Evolutionary conservation across 257 asterid genomes (phyloP).

Genomic region (Dorcoceras hygrometricum): DNA sequence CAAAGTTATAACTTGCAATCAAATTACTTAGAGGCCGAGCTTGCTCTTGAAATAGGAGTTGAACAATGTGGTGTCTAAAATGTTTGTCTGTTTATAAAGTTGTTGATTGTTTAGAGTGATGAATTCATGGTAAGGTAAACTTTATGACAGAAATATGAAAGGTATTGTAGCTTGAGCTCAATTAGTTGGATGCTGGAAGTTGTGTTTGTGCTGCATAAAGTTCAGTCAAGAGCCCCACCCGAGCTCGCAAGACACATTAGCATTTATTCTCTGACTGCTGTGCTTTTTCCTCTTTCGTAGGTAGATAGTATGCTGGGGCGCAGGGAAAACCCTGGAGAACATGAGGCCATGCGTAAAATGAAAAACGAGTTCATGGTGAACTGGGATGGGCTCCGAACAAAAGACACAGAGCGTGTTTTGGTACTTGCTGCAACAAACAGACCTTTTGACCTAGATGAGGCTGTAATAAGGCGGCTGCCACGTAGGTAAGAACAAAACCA

Average conservation of each 20-base stretch:
- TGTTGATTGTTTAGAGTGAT: not conserved
- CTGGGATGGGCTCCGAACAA: conserved; percentile 39
- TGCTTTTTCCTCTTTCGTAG: conserved; percentile 15
- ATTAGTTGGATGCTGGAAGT: not conserved
- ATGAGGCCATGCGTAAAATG: conserved; percentile 25
- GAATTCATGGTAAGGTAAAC: not conserved
- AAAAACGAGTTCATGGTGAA: conserved; percentile 35
- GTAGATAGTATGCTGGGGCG: conserved; percentile 37
- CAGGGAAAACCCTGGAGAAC: conserved; percentile 27
- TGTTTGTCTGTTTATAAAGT: not conserved
- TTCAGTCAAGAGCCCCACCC: not conserved
- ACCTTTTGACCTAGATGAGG: conserved; percentile 42
- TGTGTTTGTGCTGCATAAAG: not conserved
- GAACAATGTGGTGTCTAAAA: not conserved
- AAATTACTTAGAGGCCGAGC: not conserved
- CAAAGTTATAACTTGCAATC: not conserved
- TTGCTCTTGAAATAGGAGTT: not conserved
- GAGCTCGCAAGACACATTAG: not conserved
- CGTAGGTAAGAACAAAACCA: conserved; percentile 23
- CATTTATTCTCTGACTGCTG: not conserved
- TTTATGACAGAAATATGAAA: not conserved
- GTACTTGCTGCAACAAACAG: conserved; percentile 42
- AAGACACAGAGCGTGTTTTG: conserved; percentile 29
- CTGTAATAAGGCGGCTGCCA: conserved; percentile 30
- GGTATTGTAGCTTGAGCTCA: not conserved